Conservation (phyloP, 139 green algal genomes). For the Trebouxia sp. region DNA sequence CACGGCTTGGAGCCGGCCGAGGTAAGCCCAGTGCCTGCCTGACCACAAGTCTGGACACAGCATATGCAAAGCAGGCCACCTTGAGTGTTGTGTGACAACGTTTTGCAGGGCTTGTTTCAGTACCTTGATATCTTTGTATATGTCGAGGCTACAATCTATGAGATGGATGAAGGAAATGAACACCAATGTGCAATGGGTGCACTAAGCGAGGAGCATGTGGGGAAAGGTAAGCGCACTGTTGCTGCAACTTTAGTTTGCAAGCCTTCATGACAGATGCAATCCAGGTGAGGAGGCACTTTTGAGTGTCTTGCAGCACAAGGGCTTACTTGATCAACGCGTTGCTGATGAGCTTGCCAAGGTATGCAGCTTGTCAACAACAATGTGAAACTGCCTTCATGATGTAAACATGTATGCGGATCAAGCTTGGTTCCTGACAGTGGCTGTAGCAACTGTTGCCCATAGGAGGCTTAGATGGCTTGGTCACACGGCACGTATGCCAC, state of each 20-base stretch:
- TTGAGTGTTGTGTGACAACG: neutral
- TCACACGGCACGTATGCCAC: no score
- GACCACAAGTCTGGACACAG: neutral
- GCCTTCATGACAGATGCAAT: neutral
- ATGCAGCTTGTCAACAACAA: neutral
- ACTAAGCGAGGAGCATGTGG: neutral
- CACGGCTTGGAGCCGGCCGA: conserved; percentile 45
- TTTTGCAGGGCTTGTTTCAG: conserved; percentile 52
- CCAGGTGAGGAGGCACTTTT: conserved; percentile 30
- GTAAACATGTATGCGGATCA: no score
- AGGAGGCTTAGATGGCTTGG: no score
- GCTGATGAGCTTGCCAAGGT: conserved; percentile 56
- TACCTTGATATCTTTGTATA: conserved; percentile 70
- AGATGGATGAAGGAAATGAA: conserved; percentile 78
- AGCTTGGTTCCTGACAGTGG: no score
- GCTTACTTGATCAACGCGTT: conserved; percentile 41
- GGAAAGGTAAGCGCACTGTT: no score
- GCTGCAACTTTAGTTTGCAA: no score
- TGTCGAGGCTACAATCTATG: conserved; percentile 74
- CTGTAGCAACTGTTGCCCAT: no score
- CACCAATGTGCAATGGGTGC: neutral
- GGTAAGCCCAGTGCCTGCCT: no score
- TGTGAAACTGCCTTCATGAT: no score
- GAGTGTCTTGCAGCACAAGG: conserved; percentile 39
- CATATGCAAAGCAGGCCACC: no score